Conservation (phyloP, 139 green algal species). For the Chlorella sp. region DNA sequence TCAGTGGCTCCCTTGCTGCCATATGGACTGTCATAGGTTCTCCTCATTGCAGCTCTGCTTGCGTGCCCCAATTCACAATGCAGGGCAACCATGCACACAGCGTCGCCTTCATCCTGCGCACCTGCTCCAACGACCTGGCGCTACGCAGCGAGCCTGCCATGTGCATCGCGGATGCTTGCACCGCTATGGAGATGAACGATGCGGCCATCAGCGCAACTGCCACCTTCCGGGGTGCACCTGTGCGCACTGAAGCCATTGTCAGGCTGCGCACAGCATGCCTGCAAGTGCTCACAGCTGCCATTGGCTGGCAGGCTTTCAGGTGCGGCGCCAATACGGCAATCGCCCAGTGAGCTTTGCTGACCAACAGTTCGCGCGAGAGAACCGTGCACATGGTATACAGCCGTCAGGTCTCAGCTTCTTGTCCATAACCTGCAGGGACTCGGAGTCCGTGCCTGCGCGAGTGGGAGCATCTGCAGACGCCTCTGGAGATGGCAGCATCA, state of each 20-base stretch:
- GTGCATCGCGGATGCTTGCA: slow-evolving; percentile 64
- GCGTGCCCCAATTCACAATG: background rate
- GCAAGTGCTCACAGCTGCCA: slow-evolving; percentile 78
- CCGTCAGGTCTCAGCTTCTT: background rate
- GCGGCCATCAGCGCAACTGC: slow-evolving; percentile 18
- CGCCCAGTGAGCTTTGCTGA: too few species aligned
- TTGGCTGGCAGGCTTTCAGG: slow-evolving; percentile 78
- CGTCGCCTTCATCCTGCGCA: slow-evolving; percentile 42
- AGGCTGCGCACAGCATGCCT: slow-evolving; percentile 79
- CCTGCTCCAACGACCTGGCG: slow-evolving; percentile 37
- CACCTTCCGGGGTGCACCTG: slow-evolving; percentile 12
- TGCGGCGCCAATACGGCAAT: background rate
- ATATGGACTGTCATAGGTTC: too few species aligned
- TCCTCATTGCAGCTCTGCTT: background rate
- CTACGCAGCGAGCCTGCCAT: slow-evolving; percentile 16
- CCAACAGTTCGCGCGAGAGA: too few species aligned
- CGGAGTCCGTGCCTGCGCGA: background rate
- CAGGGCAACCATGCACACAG: slow-evolving; percentile 49
- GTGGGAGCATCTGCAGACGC: background rate
- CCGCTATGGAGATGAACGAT: slow-evolving; percentile 69
- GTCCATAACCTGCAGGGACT: background rate
- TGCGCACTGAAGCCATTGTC: slow-evolving; percentile 55
- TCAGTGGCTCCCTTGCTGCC: too few species aligned
- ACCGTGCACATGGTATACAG: background rate
- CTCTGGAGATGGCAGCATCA: background rate